Conservation (phyloP, 257 asterid species). For the Nicotiana otophora region DNA sequence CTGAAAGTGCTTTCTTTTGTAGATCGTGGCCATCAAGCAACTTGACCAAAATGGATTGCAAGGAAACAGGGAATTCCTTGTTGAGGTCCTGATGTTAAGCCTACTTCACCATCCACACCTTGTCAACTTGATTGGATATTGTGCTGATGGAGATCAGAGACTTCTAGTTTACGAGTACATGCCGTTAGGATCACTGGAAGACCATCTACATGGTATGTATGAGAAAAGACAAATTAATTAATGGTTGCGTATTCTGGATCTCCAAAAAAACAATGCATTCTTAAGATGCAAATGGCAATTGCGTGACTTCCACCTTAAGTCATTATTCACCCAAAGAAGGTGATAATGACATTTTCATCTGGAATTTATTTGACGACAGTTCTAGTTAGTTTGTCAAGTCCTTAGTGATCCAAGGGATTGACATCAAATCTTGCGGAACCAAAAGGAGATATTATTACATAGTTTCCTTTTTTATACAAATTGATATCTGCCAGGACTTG, state of each 20-base stretch:
- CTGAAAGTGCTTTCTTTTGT: constrained; percentile 3
- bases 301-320: neutral
- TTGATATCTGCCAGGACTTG: neutral
- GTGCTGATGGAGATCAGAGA: constrained; percentile 90
- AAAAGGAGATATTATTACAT: neutral
- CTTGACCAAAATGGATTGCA: constrained; percentile 75
- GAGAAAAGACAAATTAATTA: neutral
- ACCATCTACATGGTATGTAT: constrained; percentile 63
- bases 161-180: constrained; percentile 77
- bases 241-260: neutral
- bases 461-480: neutral
- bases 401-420: neutral
- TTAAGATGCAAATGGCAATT: neutral
- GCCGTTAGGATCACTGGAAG: constrained; percentile 85
- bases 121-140: constrained; percentile 75
- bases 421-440: neutral
- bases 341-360: neutral
- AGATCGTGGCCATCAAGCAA: constrained; percentile 82
- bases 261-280: neutral
- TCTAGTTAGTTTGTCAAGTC: neutral
- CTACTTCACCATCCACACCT: constrained; percentile 75
- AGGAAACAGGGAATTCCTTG: constrained; percentile 81
- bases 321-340: neutral
- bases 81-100: constrained; percentile 77
- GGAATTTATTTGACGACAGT: neutral